These are phyloP conservation scores for Pseudogymnoascus sp. DNA, from an alignment of 2,329 filamentous ascomycete genomes.

Conservation along the genomic window DNA sequence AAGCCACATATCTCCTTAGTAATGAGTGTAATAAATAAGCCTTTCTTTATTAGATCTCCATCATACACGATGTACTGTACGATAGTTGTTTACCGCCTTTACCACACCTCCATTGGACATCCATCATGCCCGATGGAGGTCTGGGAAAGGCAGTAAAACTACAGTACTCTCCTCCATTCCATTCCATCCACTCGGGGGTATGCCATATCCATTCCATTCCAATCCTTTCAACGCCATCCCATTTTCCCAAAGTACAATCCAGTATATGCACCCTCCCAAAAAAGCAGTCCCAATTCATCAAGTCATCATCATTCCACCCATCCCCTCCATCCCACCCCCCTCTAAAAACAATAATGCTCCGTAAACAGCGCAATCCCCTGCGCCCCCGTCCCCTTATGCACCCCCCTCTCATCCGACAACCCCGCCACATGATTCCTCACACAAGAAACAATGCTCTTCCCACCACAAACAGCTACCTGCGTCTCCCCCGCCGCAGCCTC, in stretches of 20 bases:
- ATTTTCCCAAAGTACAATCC: neutral
- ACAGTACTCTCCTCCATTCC: neutral
- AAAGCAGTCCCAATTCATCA: too few relatives aligned
- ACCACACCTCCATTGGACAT: too few relatives aligned
- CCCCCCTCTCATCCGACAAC: slow-evolving; percentile 51
- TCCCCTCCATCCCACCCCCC: too few relatives aligned
- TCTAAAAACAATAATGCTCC: slow-evolving; percentile 50
- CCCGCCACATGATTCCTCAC: slow-evolving; percentile 47
- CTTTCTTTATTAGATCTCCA: neutral
- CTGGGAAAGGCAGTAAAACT: too few relatives aligned
- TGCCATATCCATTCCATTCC: neutral
- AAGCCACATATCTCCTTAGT: too few relatives aligned
- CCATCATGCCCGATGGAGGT: too few relatives aligned
- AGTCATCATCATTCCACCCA: neutral
- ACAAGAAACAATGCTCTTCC: slow-evolving; percentile 43
- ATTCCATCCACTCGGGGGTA: neutral
- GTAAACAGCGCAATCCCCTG: slow-evolving; percentile 53
- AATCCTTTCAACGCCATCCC: neutral
- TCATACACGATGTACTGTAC: neutral
- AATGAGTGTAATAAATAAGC: too few relatives aligned
- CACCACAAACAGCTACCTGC: slow-evolving; percentile 52
- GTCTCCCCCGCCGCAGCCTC: slow-evolving; percentile 52
- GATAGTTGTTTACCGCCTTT: too few relatives aligned
- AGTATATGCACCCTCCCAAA: too few relatives aligned
- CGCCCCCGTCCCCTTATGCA: slow-evolving; percentile 55